Base-by-base conservation (phyloP, 108 stramenopile genomes). In the Skeletonema menzelii region DNA sequence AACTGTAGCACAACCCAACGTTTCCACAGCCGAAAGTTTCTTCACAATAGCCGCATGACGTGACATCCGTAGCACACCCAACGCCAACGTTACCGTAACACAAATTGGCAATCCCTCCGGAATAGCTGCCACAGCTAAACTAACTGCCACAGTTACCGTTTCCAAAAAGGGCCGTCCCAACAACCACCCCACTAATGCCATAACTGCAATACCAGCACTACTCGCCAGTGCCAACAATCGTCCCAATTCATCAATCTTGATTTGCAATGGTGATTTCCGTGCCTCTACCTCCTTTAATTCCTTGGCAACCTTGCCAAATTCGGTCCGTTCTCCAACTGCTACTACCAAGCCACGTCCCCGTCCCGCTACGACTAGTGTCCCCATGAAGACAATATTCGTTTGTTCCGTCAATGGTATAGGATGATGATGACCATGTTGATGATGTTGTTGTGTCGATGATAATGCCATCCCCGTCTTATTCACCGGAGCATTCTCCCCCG, bases 101-200 rank as follows among this genome's bases (percentile, higher is more conserved):
- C 95, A 96, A 12, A 96, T 89, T 2, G 96, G 96, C 49, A 96
- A 79, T 22, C 96, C 96, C 76, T 97, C 97, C 30, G 97, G 96
- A 61, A 98, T 97, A 17, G 98, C 98, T n/a, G 98, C 98, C 12
- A 98, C 98, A 7, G 97, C 98, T 19, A 98, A 81, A 73, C 97
- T 96, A n/a, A 99, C 98, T 4, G 97, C 99, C 26, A 98, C 96
- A 14, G 92, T 94, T 27, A 97, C 82, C 17, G 91, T 94, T 63
- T 95, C 93, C 59, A 95, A 69, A 35, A 95, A 87, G 6, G 92
- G 88, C 26, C 94, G 77, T 58, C 97, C 95, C 61, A 94, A 80
- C 8, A 91, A 53, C 20, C 88, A 82, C 7, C 98, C 98, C 57
- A 92, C 67, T 26, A 94, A 28, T 13, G 91, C 96, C 76, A 99